Evolutionary conservation across 202 grass and related monocot genomes (phyloP).

Genomic region (Panicum virgatum): DNA sequence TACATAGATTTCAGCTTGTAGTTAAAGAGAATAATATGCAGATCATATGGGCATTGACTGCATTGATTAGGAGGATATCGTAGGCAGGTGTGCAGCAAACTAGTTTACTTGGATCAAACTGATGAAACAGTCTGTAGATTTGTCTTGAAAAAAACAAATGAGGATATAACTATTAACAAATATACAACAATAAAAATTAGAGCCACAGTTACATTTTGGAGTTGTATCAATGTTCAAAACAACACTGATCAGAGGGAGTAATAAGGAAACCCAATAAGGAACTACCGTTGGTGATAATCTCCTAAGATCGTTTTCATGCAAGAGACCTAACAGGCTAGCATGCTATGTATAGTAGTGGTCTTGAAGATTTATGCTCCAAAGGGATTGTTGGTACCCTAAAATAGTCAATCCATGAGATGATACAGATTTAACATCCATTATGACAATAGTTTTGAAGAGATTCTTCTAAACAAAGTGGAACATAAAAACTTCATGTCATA

Average conservation of each 20-base stretch:
- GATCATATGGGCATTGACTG: too few species aligned
- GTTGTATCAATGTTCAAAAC: too few species aligned
- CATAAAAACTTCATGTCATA: not conserved
- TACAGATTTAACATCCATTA: not conserved
- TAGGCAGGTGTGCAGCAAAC: too few species aligned
- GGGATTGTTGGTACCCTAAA: not conserved
- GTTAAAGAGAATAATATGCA: too few species aligned
- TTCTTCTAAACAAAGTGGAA: not conserved
- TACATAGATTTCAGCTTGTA: too few species aligned
- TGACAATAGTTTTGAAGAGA: not conserved
- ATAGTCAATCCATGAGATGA: slow-evolving; percentile 8
- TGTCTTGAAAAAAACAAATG: not conserved
- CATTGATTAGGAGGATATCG: too few species aligned
- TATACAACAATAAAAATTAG: not conserved
- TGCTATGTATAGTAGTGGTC: not conserved
- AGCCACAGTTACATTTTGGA: not conserved
- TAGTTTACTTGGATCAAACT: not conserved
- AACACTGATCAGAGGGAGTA: not conserved
- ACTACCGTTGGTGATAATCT: not conserved
- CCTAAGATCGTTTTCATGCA: not conserved
- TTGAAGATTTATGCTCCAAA: not conserved
- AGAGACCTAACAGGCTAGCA: not conserved
- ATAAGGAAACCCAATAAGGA: not conserved
- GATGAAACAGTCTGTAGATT: not conserved
- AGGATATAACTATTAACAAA: not conserved